These are phyloP conservation scores for Kurtzmaniella quercitrusa DNA, from an alignment of 1,139 yeast species.

Conservation along the genomic window DNA sequence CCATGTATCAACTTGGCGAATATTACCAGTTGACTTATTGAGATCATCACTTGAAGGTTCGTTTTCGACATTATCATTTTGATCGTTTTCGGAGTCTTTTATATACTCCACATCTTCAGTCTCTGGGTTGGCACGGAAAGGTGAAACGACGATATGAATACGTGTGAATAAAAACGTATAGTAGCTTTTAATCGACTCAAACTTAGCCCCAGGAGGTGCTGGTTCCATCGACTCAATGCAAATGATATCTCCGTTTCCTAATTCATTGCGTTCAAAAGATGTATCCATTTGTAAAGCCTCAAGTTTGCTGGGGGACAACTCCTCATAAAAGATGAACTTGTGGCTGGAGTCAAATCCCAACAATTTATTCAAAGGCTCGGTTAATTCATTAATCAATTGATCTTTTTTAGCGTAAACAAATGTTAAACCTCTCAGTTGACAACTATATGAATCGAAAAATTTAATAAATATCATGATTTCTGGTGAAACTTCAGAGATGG, in stretches of 20 bases:
- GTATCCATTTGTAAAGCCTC: slow-evolving; percentile 41
- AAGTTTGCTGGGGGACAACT: slow-evolving; percentile 60
- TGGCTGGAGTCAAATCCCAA: slow-evolving; percentile 43
- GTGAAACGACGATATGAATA: slow-evolving; percentile 53
- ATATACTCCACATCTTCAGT: slow-evolving; percentile 50
- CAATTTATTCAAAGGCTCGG: slow-evolving; percentile 37
- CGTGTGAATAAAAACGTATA: slow-evolving; percentile 67
- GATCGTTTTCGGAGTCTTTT: slow-evolving; percentile 16
- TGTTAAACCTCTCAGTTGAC: slow-evolving; percentile 57
- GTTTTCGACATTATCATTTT: slow-evolving; percentile 10
- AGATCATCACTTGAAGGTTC: neutral
- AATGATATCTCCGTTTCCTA: slow-evolving; percentile 76
- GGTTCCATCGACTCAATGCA: slow-evolving; percentile 40
- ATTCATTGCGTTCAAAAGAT: slow-evolving; percentile 60
- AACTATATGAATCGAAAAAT: slow-evolving; percentile 56
- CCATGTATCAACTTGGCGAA: slow-evolving; percentile 58
- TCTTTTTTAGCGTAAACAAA: slow-evolving; percentile 55
- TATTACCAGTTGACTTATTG: slow-evolving; percentile 10
- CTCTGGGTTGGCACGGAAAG: slow-evolving; percentile 38
- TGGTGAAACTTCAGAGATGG: slow-evolving; percentile 25
- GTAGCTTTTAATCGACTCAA: slow-evolving; percentile 41
- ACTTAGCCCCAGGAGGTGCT: slow-evolving; percentile 12
- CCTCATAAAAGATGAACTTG: slow-evolving; percentile 56
- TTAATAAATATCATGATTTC: slow-evolving; percentile 61
- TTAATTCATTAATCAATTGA: slow-evolving; percentile 41